Percentiles rank a stretch among this genome's conserved stretches.
These are phyloP conservation scores for Fusarium fujikuroi DNA, from an alignment of 2,329 filamentous ascomycete species.

Conservation along the genomic window DNA sequence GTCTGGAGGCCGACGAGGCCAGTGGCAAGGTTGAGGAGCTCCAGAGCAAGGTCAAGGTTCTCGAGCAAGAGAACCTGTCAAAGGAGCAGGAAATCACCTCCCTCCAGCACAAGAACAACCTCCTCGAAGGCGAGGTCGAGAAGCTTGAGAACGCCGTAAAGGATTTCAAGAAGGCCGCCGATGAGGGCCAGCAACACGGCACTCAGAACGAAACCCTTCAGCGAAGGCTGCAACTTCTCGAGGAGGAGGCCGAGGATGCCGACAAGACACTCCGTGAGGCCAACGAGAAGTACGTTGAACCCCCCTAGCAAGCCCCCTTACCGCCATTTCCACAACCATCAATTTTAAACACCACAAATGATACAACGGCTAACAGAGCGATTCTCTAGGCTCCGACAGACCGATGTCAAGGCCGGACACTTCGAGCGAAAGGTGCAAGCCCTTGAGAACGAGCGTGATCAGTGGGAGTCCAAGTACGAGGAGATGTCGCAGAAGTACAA, in stretches of 20 bases:
- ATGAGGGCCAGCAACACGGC: slow-evolving; percentile 83
- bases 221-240: slow-evolving; percentile 92
- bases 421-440: slow-evolving; percentile 99
- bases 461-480: slow-evolving; percentile 98
- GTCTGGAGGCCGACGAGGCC: slow-evolving; percentile 91
- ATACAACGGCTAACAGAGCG: slow-evolving; percentile 28
- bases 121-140: slow-evolving; percentile 91
- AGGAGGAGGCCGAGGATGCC: slow-evolving; percentile 97
- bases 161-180: slow-evolving; percentile 87
- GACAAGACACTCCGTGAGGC: slow-evolving; percentile 97
- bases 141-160: slow-evolving; percentile 87
- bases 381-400: slow-evolving; percentile 85
- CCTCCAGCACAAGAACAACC: slow-evolving; percentile 91
- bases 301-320: slow-evolving; percentile 31
- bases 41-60: slow-evolving; percentile 83
- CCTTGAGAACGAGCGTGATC: slow-evolving; percentile 88
- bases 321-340: slow-evolving; percentile 38
- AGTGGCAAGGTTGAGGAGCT: slow-evolving; percentile 86
- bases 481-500: slow-evolving; percentile 94
- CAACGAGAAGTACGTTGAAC: slow-evolving; percentile 89
- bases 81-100: slow-evolving; percentile 99
- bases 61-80: slow-evolving; percentile 93
- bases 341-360: slow-evolving; percentile 1
- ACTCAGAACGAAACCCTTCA: slow-evolving; percentile 92
- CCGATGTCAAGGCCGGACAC: slow-evolving; percentile 98